Evolutionary conservation across 192 early-diverging fungal genomes (phyloP), one percentile per base, ranked within the genome.

Genomic region (Paraglomus occultum): DNA sequence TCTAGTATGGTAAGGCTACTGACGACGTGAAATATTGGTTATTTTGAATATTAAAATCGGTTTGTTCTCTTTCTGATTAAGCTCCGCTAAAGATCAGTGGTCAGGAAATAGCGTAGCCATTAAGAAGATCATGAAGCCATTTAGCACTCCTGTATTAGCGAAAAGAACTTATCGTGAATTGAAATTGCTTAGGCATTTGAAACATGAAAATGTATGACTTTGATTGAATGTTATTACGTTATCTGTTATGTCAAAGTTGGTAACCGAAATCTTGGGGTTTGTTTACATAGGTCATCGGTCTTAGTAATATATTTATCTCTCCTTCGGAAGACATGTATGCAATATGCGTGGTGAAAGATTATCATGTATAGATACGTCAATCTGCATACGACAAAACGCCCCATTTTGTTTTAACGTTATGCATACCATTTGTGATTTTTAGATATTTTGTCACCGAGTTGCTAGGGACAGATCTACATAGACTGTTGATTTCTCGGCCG

Each of bases 91-190:
- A 60, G 92, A 97, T 75, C 89, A 92, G 70, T 80, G 91, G 65
- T 94, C 94, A 2, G 82, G 88, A 38, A 85, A 85, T 67, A 85
- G 86, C 64, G 92, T 94, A 5, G 96, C 96, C 31, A 92, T 99
- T 71, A 99, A 99, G 73, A 99, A 99, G 78, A 94, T 99, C 61
- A 88, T 93, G 85, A 93, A 93, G 58, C 95, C 95, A 10, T 99
- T 96, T 82, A 88, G 85, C 71, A 93, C 93, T 43, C 88, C 93
- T 10, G 92, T 96, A 14, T 83, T 99, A 31, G 90, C 94, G 42
- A 99, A 99, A 81, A 85, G 96, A 51, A 94, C 94, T 39, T 96
- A 95, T 76, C 87, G 96, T 58, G 96, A 99, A 82, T 83, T 99
- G 49, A 94, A 92, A 80, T 86, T 99, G 70, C 83, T 99, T 42